Conservation (phyloP, 495 filamentous ascomycete species). For the Talaromyces liani region DNA sequence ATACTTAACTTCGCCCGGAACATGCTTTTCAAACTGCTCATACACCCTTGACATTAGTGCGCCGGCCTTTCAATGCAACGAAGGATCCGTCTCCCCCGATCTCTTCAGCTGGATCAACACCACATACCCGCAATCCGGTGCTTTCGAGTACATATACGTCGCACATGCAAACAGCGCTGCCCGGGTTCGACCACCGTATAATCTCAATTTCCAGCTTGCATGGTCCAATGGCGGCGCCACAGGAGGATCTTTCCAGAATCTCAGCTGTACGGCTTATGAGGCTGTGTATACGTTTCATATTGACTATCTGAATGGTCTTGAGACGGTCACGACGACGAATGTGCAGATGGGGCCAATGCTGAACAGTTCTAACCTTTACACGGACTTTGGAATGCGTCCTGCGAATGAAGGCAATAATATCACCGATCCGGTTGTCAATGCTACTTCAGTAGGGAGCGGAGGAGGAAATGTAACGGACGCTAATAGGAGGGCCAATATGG, state of each 20-base stretch:
- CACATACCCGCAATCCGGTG: conserved; percentile 5
- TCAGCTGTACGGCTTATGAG: conserved; percentile 8
- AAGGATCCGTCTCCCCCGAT: conserved; percentile 7
- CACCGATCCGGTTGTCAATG: background rate
- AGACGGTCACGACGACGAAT: background rate
- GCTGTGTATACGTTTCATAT: conserved; percentile 7
- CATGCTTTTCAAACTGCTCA: conserved; percentile 15
- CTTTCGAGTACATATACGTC: conserved; percentile 7
- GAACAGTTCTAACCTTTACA: conserved; percentile 7
- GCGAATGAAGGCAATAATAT: background rate
- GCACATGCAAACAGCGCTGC: conserved; percentile 3
- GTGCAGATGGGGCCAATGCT: background rate
- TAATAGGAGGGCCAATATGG: conserved; percentile 7
- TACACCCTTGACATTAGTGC: conserved; percentile 13
- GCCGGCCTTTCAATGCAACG: conserved; percentile 10
- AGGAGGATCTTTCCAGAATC: conserved; percentile 9
- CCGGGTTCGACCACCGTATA: background rate
- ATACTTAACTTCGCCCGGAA: conserved; percentile 5
- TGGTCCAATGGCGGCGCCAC: conserved; percentile 10
- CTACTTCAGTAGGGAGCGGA: background rate
- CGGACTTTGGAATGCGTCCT: conserved; percentile 1
- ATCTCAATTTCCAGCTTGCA: conserved; percentile 6
- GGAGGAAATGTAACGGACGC: conserved; percentile 8
- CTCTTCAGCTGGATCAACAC: conserved; percentile 1
- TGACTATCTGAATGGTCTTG: background rate